These are phyloP conservation scores for Spirogloea muscicola DNA, from an alignment of 139 green algal species.

Conservation along the genomic window DNA sequence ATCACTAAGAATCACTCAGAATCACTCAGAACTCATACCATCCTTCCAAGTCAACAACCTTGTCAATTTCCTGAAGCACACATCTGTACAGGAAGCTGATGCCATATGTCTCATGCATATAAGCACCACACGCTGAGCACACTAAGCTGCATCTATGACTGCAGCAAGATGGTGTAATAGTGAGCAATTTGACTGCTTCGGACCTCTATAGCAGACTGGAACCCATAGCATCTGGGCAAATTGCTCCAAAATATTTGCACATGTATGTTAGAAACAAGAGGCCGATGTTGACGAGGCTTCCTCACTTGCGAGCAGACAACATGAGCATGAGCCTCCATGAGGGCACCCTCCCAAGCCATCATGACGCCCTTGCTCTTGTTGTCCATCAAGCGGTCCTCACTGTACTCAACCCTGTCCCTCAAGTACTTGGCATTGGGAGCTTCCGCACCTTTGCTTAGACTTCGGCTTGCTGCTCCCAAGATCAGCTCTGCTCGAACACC, in stretches of 20 bases:
- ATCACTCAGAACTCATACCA: constrained; percentile 3
- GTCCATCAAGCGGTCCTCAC: constrained; percentile 65
- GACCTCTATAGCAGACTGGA: neutral
- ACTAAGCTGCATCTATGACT: neutral
- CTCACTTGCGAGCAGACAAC: constrained; percentile 32
- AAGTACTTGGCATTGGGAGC: constrained; percentile 40
- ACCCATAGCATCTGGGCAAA: neutral
- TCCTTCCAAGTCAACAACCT: neutral
- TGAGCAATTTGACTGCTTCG: neutral
- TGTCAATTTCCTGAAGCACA: neutral
- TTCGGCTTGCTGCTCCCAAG: constrained; percentile 47
- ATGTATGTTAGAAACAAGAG: too few species aligned
- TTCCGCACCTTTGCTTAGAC: neutral
- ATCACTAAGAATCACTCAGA: constrained; percentile 14
- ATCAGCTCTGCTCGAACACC: constrained; percentile 53
- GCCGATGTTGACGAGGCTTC: too few species aligned
- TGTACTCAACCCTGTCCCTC: constrained; percentile 53
- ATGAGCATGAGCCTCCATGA: constrained; percentile 88
- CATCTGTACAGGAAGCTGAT: neutral
- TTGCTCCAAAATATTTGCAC: neutral
- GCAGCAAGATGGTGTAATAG: neutral
- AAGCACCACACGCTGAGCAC: neutral
- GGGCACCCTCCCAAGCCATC: constrained; percentile 91
- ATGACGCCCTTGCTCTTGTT: constrained; percentile 85
- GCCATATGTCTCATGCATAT: neutral